These are phyloP conservation scores for Nannochloropsis granulata DNA, from an alignment of 108 stramenopile species.

Conservation along the genomic window DNA sequence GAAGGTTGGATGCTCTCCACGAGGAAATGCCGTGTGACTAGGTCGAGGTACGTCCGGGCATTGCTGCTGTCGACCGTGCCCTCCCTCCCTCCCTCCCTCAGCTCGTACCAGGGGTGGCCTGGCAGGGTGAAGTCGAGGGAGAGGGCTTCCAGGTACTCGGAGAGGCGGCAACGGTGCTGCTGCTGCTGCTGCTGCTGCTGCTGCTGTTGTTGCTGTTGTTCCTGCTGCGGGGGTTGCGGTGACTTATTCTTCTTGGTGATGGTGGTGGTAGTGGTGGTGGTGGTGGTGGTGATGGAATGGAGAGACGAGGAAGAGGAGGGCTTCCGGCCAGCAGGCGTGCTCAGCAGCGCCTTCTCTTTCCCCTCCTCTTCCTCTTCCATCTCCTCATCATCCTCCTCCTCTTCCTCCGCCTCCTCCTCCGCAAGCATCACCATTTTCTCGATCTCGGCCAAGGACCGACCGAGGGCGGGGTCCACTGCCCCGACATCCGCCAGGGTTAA, in stretches of 20 bases:
- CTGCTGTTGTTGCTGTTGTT: not conserved
- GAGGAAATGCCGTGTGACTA: not conserved
- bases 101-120: constrained; percentile 17
- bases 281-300: no score
- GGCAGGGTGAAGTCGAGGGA: constrained; percentile 21
- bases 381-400: not conserved
- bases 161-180: not conserved
- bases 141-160: not conserved
- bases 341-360: no score
- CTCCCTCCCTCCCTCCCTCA: not conserved
- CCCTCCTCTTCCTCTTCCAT: not conserved
- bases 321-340: no score
- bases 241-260: not conserved
- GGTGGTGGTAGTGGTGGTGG: no score
- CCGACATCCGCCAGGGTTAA: constrained; percentile 5
- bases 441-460: not conserved
- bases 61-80: not conserved
- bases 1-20: not conserved
- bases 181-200: not conserved
- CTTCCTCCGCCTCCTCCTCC: not conserved
- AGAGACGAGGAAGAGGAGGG: no score
- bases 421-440: no score
- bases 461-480: constrained; percentile 1
- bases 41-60: not conserved
- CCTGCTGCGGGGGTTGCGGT: not conserved